phyloP scores from a whole-genome alignment of 1,284 basidiomycete species.

The Sanguinoderma infundibulare region DNA sequence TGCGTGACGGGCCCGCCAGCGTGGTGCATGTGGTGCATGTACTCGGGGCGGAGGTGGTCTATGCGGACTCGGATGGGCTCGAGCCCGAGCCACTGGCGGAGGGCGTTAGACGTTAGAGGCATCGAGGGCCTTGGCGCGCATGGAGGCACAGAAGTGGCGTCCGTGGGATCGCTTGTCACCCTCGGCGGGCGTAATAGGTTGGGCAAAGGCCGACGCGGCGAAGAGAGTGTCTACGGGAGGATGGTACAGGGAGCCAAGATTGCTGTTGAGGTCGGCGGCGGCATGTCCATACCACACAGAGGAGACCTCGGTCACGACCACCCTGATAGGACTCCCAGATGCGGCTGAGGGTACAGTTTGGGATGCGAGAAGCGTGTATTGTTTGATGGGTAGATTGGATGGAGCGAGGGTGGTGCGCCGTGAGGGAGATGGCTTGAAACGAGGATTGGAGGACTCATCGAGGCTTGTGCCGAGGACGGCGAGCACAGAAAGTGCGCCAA shows the following conservation, averaged over 20 bases:
- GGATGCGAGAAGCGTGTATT: too few relatives aligned
- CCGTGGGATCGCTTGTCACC: constrained; percentile 14
- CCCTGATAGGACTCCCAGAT: constrained; percentile 42
- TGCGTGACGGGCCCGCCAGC: too few relatives aligned
- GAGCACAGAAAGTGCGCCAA: constrained; percentile 21
- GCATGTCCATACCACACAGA: constrained; percentile 32
- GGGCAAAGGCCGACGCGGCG: constrained; percentile 6
- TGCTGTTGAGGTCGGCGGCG: constrained; percentile 14
- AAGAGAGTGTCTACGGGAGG: constrained; percentile 6
- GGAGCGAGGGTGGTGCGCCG: background rate
- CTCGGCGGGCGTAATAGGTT: constrained; percentile 16
- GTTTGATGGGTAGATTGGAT: too few relatives aligned
- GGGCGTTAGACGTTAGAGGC: constrained; percentile 52
- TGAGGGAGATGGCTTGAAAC: background rate
- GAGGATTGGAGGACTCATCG: constrained; percentile 31
- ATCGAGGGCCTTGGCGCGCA: constrained; percentile 49
- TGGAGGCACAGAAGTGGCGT: constrained; percentile 15
- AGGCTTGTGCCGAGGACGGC: constrained; percentile 40
- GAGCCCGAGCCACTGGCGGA: too few relatives aligned
- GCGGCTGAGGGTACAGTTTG: constrained; percentile 27
- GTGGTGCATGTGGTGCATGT: too few relatives aligned
- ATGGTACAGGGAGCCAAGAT: constrained; percentile 7
- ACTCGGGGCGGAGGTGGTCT: too few relatives aligned
- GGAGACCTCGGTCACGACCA: constrained; percentile 39
- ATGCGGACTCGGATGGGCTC: too few relatives aligned